Evolutionary conservation across 1,139 yeast species (phyloP), one percentile per base, ranked within the genome.

Genomic region (Taiozyma sp.): DNA sequence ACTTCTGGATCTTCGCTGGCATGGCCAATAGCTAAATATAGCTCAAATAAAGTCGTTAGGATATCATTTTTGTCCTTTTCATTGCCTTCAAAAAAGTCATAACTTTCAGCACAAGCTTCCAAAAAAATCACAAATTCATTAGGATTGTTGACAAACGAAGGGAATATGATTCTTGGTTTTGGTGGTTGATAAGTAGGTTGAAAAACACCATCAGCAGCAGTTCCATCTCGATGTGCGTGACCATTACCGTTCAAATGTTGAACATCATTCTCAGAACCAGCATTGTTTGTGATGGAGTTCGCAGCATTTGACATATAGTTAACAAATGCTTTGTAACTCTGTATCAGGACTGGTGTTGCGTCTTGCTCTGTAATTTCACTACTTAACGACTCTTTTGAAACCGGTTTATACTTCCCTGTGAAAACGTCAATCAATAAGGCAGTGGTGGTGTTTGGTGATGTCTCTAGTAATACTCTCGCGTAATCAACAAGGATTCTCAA

Each of bases 51-150:
- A 0, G 97, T 90, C 10, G 87, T 80, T 51, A 88, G 71, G 39
- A 92, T 75, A 47, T 87, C 96, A 51, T 77, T 79, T 57, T 83
- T 81, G 61, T 90, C 96, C 56, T 79, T 78, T 22, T 73, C 72
- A 53, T 82, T 67, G 0, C 95, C 96, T 54, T 87, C 93, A 63
- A 83, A 87, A 54, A 76, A 78, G 54, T 87, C 92, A 65, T 88
- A 88, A 9, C 88, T 78, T 59, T 86, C 90, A 19, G 91, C 71
- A 62, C 97, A 90, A 0, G 98, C 97, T 65, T 93, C 99, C 51
- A 93, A 70, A 59, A 95, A 92, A n/a, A 89, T 87, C 22, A 92
- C 96, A 75, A 93, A 92, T 62, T 92, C 95, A 62, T 84, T 80
- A 0, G 96, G 91, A 64, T 87, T 90, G 61, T 85, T 81, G 16